phyloP scores from a whole-genome alignment of 352 stramenopile genomes.

The Globisporangium nunn region DNA sequence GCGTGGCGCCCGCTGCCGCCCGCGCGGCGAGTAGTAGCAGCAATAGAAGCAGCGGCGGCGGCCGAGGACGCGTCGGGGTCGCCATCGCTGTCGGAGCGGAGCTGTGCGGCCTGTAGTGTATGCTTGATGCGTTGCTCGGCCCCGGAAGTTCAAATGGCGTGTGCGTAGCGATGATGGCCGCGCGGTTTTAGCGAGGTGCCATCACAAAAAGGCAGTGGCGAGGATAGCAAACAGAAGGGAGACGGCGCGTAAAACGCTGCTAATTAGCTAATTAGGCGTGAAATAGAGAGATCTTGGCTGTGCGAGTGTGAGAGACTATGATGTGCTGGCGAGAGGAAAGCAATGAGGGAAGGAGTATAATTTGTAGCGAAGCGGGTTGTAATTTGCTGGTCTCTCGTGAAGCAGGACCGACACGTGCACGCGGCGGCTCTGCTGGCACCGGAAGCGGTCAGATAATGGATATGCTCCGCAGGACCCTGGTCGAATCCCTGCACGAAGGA shows the following conservation, averaged over 20 bases:
- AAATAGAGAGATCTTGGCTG: too few relatives aligned
- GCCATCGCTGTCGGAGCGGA: not conserved
- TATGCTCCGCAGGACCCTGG: too few relatives aligned
- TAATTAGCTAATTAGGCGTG: not conserved
- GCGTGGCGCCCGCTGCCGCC: not conserved
- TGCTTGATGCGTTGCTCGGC: not conserved
- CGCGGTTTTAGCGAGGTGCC: too few relatives aligned
- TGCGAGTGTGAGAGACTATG: not conserved
- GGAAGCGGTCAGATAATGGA: too few relatives aligned
- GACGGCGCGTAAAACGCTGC: not conserved
- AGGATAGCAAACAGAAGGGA: too few relatives aligned
- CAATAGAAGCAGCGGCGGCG: not conserved
- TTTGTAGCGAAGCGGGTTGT: not conserved
- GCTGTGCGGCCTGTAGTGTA: too few relatives aligned
- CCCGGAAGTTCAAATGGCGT: not conserved
- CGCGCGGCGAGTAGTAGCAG: not conserved
- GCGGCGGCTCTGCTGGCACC: too few relatives aligned
- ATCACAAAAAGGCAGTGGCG: too few relatives aligned
- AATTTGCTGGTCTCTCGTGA: not conserved
- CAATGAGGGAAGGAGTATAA: not conserved
- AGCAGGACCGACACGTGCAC: too few relatives aligned
- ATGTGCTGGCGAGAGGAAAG: not conserved
- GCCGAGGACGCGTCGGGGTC: not conserved
- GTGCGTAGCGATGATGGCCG: not conserved
- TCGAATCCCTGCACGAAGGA: too few relatives aligned